Conservation (phyloP, 2,329 filamentous ascomycete genomes). For the Nigrospora osmanthi region DNA sequence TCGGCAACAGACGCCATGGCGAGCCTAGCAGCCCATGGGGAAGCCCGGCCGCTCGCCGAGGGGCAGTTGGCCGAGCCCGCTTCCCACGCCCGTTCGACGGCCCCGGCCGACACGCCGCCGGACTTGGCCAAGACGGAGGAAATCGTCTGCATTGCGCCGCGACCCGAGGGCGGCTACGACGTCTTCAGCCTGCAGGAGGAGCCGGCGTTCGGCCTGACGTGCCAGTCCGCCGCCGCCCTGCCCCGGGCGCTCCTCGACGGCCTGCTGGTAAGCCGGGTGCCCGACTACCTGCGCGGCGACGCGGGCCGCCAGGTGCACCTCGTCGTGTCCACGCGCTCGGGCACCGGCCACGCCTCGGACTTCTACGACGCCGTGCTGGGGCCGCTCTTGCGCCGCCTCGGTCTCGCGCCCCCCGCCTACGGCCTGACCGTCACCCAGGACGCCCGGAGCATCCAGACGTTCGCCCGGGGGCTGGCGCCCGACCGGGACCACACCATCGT, state of each 20-base stretch:
- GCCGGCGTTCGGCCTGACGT: conserved; percentile 15
- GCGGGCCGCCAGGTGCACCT: conserved; percentile 42
- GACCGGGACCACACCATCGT: conserved; percentile 51
- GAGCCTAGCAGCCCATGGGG: no score
- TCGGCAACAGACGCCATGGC: no score
- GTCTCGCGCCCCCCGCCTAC: conserved; percentile 31
- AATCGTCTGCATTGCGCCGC: conserved; percentile 18
- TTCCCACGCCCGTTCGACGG: no score
- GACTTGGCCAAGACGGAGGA: conserved; percentile 18
- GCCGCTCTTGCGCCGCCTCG: conserved; percentile 44
- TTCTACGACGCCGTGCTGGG: conserved; percentile 50
- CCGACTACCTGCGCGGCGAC: conserved; percentile 23
- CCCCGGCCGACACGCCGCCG: background rate
- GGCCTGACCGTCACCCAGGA: conserved; percentile 55
- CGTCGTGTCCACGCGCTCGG: conserved; percentile 60
- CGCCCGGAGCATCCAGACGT: conserved; percentile 53
- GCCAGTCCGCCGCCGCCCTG: conserved; percentile 22
- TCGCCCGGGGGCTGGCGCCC: conserved; percentile 38
- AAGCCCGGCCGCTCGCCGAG: no score
- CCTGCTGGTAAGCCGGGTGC: conserved; percentile 28
- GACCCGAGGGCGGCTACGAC: conserved; percentile 14
- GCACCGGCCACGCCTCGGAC: conserved; percentile 44
- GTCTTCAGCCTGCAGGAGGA: conserved; percentile 31
- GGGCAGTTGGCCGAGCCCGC: no score
- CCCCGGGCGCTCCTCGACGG: conserved; percentile 26